Percentiles rank a stretch among this genome's conserved stretches.
Evolutionary conservation across 768 basidiomycete genomes (phyloP).

Genomic region (Collybiopsis luxurians): DNA sequence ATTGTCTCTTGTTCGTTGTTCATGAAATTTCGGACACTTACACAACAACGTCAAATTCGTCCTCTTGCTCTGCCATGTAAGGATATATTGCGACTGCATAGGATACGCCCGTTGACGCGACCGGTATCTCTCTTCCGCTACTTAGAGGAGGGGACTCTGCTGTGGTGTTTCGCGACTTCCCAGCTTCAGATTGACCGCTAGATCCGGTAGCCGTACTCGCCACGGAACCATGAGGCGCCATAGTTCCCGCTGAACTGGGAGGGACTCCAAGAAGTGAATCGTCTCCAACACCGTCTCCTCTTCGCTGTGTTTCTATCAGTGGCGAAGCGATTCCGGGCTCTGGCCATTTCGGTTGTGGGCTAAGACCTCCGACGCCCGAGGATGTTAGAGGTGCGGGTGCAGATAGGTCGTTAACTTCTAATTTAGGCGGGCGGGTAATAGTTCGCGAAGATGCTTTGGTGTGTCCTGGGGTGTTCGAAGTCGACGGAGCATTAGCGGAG

Average conservation of each 20-base stretch:
- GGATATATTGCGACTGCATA: constrained; percentile 99
- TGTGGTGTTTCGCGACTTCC: neutral
- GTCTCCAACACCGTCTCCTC: constrained; percentile 36
- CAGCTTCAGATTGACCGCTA: neutral
- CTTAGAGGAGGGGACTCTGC: constrained; percentile 6
- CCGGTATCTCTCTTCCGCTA: constrained; percentile 37
- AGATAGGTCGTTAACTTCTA: constrained; percentile 67
- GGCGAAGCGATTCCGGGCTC: constrained; percentile 65
- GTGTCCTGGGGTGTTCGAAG: constrained; percentile 43
- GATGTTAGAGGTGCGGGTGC: constrained; percentile 52
- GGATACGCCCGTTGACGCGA: constrained; percentile 59
- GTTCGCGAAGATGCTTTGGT: constrained; percentile 39
- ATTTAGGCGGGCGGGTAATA: constrained; percentile 58
- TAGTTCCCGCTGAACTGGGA: constrained; percentile 4
- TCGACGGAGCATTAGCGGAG: constrained; percentile 23
- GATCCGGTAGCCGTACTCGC: neutral
- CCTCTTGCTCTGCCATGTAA: constrained; percentile 97
- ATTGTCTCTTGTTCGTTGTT: neutral
- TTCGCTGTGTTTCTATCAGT: constrained; percentile 38
- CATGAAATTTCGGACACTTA: constrained; percentile 38
- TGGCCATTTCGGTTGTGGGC: constrained; percentile 74
- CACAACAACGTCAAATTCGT: constrained; percentile 98
- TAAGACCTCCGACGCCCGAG: constrained; percentile 32
- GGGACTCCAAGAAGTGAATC: constrained; percentile 6
- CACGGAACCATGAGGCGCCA: constrained; percentile 1